Evolutionary conservation across 768 basidiomycete species (phyloP).

Genomic region (Phaeotremella skinneri): DNA sequence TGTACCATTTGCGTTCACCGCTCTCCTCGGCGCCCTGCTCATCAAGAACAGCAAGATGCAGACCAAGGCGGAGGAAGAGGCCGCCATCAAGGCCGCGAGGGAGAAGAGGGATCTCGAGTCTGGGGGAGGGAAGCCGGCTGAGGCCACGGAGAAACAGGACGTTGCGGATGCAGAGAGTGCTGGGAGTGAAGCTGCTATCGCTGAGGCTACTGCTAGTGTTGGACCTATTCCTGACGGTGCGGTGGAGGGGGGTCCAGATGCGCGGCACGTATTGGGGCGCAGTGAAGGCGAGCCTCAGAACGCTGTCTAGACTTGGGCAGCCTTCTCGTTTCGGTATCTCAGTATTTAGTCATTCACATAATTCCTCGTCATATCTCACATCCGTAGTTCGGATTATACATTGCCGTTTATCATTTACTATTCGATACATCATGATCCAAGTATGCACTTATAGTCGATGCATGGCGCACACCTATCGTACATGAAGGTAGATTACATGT

Average conservation of each 20-base stretch:
- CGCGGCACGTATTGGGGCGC: constrained; percentile 9
- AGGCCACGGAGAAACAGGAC: constrained; percentile 12
- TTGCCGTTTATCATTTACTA: no score
- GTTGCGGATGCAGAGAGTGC: constrained; percentile 8
- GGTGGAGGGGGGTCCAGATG: constrained; percentile 10
- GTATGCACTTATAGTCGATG: no score
- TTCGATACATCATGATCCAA: no score
- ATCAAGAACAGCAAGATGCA: constrained; percentile 50
- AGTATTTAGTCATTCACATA: no score
- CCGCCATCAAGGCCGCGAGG: constrained; percentile 18
- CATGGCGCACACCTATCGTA: no score
- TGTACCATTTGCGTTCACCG: constrained; percentile 47
- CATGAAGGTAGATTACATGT: no score
- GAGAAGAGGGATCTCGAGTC: constrained; percentile 12
- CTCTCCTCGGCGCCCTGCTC: constrained; percentile 36
- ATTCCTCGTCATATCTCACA: no score
- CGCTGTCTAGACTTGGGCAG: no score
- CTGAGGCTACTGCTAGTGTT: neutral
- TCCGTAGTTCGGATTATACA: no score
- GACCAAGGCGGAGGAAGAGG: constrained; percentile 46
- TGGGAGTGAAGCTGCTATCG: neutral
- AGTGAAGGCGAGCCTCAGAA: no score
- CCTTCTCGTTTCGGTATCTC: no score
- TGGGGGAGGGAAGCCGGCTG: constrained; percentile 11
- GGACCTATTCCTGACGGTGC: neutral